These are phyloP conservation scores for Neurospora sp. DNA, from an alignment of 495 filamentous ascomycete genomes.

Conservation along the genomic window DNA sequence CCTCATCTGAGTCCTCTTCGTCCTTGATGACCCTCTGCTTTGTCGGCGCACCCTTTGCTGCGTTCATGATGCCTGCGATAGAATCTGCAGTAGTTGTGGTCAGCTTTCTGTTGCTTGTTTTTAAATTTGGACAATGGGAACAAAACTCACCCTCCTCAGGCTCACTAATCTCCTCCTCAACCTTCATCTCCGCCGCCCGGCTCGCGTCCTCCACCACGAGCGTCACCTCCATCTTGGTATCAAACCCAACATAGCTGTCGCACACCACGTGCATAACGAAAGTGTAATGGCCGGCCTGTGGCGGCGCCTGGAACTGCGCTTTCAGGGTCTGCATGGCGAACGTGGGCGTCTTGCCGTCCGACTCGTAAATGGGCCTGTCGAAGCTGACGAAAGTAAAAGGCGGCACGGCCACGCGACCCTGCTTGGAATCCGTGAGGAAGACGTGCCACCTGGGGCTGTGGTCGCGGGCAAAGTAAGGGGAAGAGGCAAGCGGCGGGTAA, in stretches of 20 bases:
- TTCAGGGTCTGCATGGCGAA: conserved; percentile 91
- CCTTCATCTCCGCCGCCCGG: conserved; percentile 68
- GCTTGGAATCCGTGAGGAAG: conserved; percentile 86
- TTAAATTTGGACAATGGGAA: no score
- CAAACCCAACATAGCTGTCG: conserved; percentile 89
- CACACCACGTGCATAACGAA: conserved; percentile 88
- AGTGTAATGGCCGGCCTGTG: conserved; percentile 80
- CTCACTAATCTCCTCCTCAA: conserved; percentile 91
- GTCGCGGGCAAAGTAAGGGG: conserved; percentile 81
- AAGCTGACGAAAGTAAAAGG: conserved; percentile 86
- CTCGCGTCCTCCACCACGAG: conserved; percentile 82
- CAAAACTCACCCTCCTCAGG: conserved; percentile 80
- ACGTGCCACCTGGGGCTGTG: conserved; percentile 85
- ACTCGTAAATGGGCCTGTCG: conserved; percentile 71
- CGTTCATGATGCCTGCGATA: conserved; percentile 88
- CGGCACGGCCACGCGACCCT: conserved; percentile 89
- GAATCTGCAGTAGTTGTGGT: conserved; percentile 52
- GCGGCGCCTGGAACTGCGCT: conserved; percentile 94
- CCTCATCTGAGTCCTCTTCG: conserved; percentile 56
- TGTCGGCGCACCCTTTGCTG: conserved; percentile 52
- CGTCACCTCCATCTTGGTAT: conserved; percentile 78
- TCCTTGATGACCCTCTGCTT: conserved; percentile 43
- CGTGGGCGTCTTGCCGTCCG: conserved; percentile 59
- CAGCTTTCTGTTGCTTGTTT: conserved; percentile 15
- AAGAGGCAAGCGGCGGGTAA: conserved; percentile 72